Conservation (phyloP, 495 filamentous ascomycete species). For the Hypoxylon intermedium region DNA sequence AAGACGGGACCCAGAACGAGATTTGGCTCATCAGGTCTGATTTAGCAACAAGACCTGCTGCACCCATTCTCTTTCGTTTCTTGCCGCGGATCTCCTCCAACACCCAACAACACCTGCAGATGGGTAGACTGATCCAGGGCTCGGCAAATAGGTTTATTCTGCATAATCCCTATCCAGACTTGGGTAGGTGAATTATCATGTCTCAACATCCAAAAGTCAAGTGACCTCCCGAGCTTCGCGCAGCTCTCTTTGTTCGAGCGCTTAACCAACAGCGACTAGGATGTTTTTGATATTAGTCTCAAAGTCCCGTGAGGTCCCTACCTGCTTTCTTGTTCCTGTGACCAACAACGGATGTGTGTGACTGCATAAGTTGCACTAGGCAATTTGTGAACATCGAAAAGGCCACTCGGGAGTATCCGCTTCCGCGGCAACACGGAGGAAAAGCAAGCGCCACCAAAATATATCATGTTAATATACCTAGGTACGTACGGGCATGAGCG, state of each 20-base stretch:
- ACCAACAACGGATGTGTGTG: constrained; percentile 43
- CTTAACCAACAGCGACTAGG: constrained; percentile 14
- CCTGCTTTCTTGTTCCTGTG: constrained; percentile 38
- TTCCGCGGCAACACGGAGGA: constrained; percentile 20
- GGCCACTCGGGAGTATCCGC: constrained; percentile 39
- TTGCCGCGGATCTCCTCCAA: constrained; percentile 28
- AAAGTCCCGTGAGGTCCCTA: constrained; percentile 41
- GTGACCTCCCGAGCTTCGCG: constrained; percentile 28
- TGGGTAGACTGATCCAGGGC: constrained; percentile 22
- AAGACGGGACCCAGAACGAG: constrained; percentile 22
- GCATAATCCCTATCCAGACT: not conserved
- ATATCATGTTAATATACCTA: constrained; percentile 9
- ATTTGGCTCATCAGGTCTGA: constrained; percentile 36
- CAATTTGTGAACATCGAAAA: constrained; percentile 33
- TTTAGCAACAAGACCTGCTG: constrained; percentile 13
- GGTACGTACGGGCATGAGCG: constrained; percentile 13
- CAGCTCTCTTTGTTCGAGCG: constrained; percentile 15
- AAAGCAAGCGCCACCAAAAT: constrained; percentile 17
- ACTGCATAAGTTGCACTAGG: constrained; percentile 43
- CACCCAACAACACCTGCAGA: constrained; percentile 32
- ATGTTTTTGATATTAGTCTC: constrained; percentile 29
- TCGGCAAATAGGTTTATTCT: constrained; percentile 34
- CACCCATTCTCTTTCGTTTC: constrained; percentile 12
- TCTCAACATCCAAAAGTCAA: constrained; percentile 30
- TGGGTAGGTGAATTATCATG: constrained; percentile 14